Percentiles rank a stretch among this genome's conserved stretches.
Evolutionary conservation across 148 eudicot species (phyloP).

Genomic region (Nepenthes gracilis): DNA sequence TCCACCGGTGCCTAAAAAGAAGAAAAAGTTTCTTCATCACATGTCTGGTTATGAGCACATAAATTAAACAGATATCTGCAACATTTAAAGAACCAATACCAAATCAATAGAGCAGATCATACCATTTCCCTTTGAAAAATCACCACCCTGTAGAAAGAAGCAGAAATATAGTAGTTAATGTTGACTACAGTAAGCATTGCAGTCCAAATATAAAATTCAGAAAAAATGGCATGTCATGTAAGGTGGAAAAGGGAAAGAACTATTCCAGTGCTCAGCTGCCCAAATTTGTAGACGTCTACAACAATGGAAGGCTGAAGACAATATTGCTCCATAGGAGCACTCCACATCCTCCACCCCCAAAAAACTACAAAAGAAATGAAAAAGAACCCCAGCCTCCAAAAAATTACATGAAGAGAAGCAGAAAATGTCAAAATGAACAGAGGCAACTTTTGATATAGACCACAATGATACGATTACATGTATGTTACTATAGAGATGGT

Average conservation of each 20-base stretch:
- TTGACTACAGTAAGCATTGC: background rate
- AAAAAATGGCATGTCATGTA: background rate
- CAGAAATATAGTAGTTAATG: slow-evolving; percentile 5
- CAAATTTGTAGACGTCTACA: too few species aligned
- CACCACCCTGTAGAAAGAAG: slow-evolving; percentile 77
- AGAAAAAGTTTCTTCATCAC: slow-evolving; percentile 50
- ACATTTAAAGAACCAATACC: slow-evolving; percentile 7
- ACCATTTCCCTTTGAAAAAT: slow-evolving; percentile 96
- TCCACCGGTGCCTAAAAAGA: slow-evolving; percentile 98
- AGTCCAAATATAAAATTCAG: slow-evolving; percentile 1
- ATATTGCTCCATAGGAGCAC: too few species aligned
- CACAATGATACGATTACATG: too few species aligned
- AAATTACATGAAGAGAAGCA: too few species aligned
- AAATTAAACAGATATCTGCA: slow-evolving; percentile 30
- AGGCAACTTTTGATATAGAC: too few species aligned
- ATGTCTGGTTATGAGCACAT: slow-evolving; percentile 34
- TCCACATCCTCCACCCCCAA: too few species aligned
- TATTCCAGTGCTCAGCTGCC: too few species aligned
- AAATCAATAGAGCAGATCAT: slow-evolving; percentile 14
- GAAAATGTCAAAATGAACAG: too few species aligned
- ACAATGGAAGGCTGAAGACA: too few species aligned
- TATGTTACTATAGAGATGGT: too few species aligned
- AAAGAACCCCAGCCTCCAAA: too few species aligned
- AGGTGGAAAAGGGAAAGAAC: background rate
- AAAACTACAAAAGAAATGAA: too few species aligned